These are phyloP conservation scores for Pterulicium gracile DNA, from an alignment of 1,284 basidiomycete species.

Conservation along the genomic window DNA sequence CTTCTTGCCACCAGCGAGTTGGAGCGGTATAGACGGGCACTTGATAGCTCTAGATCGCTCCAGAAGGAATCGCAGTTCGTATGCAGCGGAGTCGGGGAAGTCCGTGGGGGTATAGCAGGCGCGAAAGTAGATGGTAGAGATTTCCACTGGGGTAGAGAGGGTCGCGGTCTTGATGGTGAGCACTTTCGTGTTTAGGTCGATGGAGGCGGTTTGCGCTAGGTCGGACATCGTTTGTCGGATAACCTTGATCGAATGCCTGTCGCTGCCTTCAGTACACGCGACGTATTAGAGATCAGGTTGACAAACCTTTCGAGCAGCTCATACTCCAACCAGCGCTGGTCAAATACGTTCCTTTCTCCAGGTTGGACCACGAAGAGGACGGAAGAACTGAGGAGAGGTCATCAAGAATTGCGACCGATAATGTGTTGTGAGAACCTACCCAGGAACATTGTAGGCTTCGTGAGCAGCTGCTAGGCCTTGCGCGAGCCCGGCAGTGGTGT, in stretches of 20 bases:
- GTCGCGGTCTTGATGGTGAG: conserved; percentile 32
- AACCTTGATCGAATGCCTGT: conserved; percentile 61
- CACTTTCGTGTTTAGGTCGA: conserved; percentile 21
- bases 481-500: conserved; percentile 62
- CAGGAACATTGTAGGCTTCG: conserved; percentile 50
- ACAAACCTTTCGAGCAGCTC: conserved; percentile 65
- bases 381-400: conserved; percentile 33
- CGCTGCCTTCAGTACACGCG: not conserved
- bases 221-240: conserved; percentile 71
- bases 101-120: conserved; percentile 84
- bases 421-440: conserved; percentile 24
- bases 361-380: conserved; percentile 88
- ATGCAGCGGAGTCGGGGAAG: conserved; percentile 53
- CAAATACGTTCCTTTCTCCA: conserved; percentile 92
- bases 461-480: conserved; percentile 77
- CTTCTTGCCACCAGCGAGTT: conserved; percentile 94
- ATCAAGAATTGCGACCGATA: conserved; percentile 7
- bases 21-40: conserved; percentile 85
- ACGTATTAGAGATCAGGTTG: conserved; percentile 2
- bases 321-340: conserved; percentile 86
- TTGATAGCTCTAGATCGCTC: conserved; percentile 84
- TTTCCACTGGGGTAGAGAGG: conserved; percentile 40
- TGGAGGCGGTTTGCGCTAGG: conserved; percentile 38
- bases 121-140: conserved; percentile 83
- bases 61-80: conserved; percentile 64